Base-by-base conservation (phyloP, 345 rosid species). In the Acer yangbiense region DNA sequence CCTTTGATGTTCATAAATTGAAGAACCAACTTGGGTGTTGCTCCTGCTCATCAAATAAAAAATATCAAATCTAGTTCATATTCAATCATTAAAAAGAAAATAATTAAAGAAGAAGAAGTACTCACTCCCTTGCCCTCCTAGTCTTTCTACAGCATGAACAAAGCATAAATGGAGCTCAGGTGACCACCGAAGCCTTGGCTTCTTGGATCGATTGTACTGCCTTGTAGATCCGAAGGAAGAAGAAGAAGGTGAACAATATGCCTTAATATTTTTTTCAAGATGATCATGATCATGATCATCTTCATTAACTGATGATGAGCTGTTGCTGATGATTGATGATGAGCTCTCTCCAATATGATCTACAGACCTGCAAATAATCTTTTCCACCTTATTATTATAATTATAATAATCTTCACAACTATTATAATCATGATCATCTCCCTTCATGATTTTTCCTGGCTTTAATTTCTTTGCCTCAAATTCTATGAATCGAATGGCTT, bases 121-220 rank as follows among this genome's bases (percentile, higher is more conserved):
- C 97, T 88, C 77, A 92, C 97, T 88, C 5, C 89, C 97, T 87
- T 88, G 88, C n/a, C 97, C 95, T 79, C 97, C 97, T 68, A 92
- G 77, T 70, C 87, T 90, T 83, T 90, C 90, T 44, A 92, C 89
- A 16, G 97, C 95, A 78, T 87, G 91, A 86, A 87, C 81, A 87
- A 92, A 92, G 85, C 93, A 82, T 74, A 89, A 87, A 87, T 92
- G 97, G 62, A 92, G 97, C 84, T 90, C 97, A 9, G 95, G 91
- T 41, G 95, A 88, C 97, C 97, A 92, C 74, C 95, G 84, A 23
- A 92, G 87, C 81, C 97, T 85, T 0, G 95, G 91, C 79, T 85
- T 81, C 90, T 86, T 90, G 9, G 95, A 92, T 41, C 97, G 90
- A 66, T 78, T 83, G 78, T 92, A 90, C 43, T 84, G 90, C 82